These are phyloP conservation scores for Diaporthe ilicicola DNA, from an alignment of 2,329 filamentous ascomycete genomes.

Conservation along the genomic window DNA sequence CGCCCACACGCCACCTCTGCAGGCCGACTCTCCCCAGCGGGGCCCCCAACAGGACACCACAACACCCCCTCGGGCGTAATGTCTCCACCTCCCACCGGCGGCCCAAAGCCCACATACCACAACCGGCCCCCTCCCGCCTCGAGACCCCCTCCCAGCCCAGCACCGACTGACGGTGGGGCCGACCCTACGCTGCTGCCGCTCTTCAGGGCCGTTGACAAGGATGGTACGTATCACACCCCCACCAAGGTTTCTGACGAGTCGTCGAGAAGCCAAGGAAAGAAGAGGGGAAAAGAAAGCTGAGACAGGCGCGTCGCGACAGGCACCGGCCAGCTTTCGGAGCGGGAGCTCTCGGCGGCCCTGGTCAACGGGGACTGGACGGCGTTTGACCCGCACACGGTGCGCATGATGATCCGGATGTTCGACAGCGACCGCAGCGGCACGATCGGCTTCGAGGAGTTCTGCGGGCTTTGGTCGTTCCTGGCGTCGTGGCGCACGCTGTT, in stretches of 20 bases:
- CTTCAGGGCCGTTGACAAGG: conserved; percentile 90
- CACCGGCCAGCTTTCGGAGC: conserved; percentile 84
- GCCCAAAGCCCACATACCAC: conserved; percentile 52
- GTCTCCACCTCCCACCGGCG: conserved; percentile 59
- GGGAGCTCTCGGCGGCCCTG: conserved; percentile 86
- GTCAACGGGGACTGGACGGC: conserved; percentile 96
- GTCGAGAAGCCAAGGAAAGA: too few relatives aligned
- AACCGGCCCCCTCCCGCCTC: conserved; percentile 64
- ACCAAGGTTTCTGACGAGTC: background rate
- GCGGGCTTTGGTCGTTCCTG: conserved; percentile 94
- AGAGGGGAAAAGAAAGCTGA: background rate
- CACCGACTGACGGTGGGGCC: conserved; percentile 56
- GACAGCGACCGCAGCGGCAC: conserved; percentile 88
- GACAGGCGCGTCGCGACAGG: conserved; percentile 50
- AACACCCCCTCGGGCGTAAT: conserved; percentile 44
- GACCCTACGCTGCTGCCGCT: conserved; percentile 83
- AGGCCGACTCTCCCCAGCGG: conserved; percentile 24
- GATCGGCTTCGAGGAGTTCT: conserved; percentile 96
- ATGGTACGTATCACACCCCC: conserved; percentile 61
- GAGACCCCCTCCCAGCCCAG: conserved; percentile 72
- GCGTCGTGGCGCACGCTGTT: conserved; percentile 94
- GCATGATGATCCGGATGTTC: conserved; percentile 99
- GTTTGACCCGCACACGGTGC: conserved; percentile 92
- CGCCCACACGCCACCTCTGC: conserved; percentile 25
- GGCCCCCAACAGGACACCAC: conserved; percentile 30